phyloP scores from a whole-genome alignment of 352 stramenopile genomes.

The Peronospora farinosa region DNA sequence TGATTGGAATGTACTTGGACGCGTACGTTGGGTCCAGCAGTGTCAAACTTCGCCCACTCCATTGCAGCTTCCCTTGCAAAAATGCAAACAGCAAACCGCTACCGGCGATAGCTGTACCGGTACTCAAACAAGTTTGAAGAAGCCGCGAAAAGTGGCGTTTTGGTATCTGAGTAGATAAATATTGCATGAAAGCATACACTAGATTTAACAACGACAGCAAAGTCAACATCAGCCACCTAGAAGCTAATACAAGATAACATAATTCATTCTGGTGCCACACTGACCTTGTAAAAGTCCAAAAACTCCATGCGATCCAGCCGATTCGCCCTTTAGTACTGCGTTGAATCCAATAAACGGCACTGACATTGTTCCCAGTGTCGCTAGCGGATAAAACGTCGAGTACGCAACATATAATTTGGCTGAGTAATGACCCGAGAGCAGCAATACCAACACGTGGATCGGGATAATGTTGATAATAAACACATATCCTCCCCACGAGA shows the following conservation, averaged over 20 bases:
- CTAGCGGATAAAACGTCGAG: conserved; percentile 96
- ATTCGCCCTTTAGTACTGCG: conserved; percentile 85
- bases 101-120: conserved; percentile 31
- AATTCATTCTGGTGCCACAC: background rate
- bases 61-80: conserved; percentile 77
- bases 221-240: conserved; percentile 14
- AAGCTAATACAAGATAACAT: conserved; percentile 1
- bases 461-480: conserved; percentile 99
- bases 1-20: conserved; percentile 93
- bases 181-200: conserved; percentile 56
- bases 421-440: conserved; percentile 88
- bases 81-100: conserved; percentile 44
- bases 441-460: conserved; percentile 89
- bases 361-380: conserved; percentile 93
- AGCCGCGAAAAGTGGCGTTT: conserved; percentile 40
- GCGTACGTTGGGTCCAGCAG: conserved; percentile 90
- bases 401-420: conserved; percentile 95
- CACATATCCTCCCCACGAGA: conserved; percentile 97
- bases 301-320: conserved; percentile 74
- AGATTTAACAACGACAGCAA: conserved; percentile 8
- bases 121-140: conserved; percentile 33
- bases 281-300: conserved; percentile 90
- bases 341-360: conserved; percentile 98
- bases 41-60: conserved; percentile 88
- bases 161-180: conserved; percentile 43